Percentiles rank a stretch among this genome's conserved stretches.
phyloP scores from a whole-genome alignment of 192 early-diverging fungal genomes.

The Umbelopsis sp. region DNA sequence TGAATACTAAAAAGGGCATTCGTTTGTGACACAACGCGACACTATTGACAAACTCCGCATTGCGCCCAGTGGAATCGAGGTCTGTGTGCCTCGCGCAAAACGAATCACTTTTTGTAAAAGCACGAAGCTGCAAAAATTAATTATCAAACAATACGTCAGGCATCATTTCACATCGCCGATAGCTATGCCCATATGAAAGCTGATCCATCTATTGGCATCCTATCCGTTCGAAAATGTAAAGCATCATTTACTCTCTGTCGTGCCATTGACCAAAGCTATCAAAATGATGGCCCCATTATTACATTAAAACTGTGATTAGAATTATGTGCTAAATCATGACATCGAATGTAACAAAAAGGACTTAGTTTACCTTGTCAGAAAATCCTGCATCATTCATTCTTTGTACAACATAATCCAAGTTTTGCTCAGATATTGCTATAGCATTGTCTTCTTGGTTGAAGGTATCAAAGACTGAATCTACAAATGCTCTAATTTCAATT shows the following conservation, averaged over 20 bases:
- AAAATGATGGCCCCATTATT: background rate
- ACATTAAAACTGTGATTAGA: background rate
- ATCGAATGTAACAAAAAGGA: background rate
- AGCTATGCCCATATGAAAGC: background rate
- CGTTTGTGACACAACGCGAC: constrained; percentile 7
- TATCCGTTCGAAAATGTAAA: constrained; percentile 1
- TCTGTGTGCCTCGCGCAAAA: constrained; percentile 3
- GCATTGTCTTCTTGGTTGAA: background rate
- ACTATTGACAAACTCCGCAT: background rate
- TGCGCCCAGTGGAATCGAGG: constrained; percentile 13
- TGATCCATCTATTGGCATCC: background rate
- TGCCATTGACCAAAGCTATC: constrained; percentile 4
- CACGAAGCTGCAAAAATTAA: background rate
- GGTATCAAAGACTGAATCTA: background rate
- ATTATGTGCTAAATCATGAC: too few species aligned
- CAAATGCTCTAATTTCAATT: background rate
- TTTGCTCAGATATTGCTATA: background rate
- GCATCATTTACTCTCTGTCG: background rate
- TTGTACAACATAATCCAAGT: background rate
- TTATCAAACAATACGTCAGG: too few species aligned
- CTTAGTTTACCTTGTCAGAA: background rate
- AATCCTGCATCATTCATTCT: background rate
- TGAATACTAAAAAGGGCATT: background rate
- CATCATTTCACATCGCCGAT: too few species aligned
- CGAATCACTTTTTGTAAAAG: constrained; percentile 1